Conservation (phyloP, 371 early-diverging fungal genomes). For the Phascolomyces articulosus region DNA sequence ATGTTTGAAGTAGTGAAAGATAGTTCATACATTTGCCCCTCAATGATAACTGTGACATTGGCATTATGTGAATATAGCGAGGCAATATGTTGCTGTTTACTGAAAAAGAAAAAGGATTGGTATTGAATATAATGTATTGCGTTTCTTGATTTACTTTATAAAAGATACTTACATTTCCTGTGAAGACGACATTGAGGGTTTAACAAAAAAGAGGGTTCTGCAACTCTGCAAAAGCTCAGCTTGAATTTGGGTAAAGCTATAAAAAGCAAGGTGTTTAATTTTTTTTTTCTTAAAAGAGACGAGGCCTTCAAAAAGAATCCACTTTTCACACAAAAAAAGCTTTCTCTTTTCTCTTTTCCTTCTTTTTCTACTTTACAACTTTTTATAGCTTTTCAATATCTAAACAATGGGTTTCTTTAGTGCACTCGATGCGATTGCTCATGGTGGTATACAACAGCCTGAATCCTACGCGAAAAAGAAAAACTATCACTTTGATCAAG, state of each 20-base stretch:
- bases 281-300: background rate
- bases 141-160: too few species aligned
- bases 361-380: background rate
- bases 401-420: constrained; percentile 17
- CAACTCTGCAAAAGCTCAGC: background rate
- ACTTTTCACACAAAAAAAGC: too few species aligned
- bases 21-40: constrained; percentile 49
- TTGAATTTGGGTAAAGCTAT: background rate
- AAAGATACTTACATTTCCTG: background rate
- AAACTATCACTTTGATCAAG: constrained; percentile 61
- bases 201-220: background rate
- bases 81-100: constrained; percentile 45
- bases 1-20: constrained; percentile 25
- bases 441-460: constrained; percentile 18
- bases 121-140: too few species aligned
- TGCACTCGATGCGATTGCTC: constrained; percentile 17
- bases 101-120: background rate
- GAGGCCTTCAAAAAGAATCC: too few species aligned
- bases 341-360: background rate
- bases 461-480: constrained; percentile 64
- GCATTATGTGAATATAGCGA: constrained; percentile 38
- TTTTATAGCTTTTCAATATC: background rate
- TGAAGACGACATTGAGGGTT: background rate
- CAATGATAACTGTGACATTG: constrained; percentile 27
- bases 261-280: background rate